Evolutionary conservation across 2,329 filamentous ascomycete species (phyloP).

Genomic region (Pyricularia sp.): DNA sequence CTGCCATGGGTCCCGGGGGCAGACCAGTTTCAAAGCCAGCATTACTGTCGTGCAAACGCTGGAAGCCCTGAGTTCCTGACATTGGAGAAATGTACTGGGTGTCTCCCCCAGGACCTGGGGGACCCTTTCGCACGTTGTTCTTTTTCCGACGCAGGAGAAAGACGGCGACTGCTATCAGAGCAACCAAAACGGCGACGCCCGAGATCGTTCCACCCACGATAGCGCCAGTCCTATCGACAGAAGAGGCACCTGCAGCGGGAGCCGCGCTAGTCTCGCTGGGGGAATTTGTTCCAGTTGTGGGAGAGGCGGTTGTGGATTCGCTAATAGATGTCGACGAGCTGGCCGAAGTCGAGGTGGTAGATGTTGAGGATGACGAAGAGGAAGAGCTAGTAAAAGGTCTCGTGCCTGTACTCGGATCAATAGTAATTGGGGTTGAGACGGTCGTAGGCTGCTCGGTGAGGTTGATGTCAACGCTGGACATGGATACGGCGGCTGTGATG

Average conservation of each 20-base stretch:
- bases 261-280: slow-evolving; percentile 6
- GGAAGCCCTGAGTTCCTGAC: slow-evolving; percentile 20
- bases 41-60: slow-evolving; percentile 22
- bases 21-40: slow-evolving; percentile 18
- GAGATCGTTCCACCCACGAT: slow-evolving; percentile 42
- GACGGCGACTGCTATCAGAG: slow-evolving; percentile 26
- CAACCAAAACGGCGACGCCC: slow-evolving; percentile 32
- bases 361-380: slow-evolving; percentile 6
- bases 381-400: slow-evolving; percentile 7
- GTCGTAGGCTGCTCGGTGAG: slow-evolving; percentile 26
- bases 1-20: slow-evolving; percentile 6
- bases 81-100: slow-evolving; percentile 23
- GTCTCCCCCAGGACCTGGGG: slow-evolving; percentile 21
- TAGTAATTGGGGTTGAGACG: slow-evolving; percentile 27
- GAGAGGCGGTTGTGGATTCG: slow-evolving; percentile 7
- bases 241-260: slow-evolving; percentile 4
- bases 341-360: slow-evolving; percentile 5
- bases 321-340: slow-evolving; percentile 7
- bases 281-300: slow-evolving; percentile 5
- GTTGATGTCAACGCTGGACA: slow-evolving; percentile 25
- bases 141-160: slow-evolving; percentile 31
- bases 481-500: slow-evolving; percentile 18
- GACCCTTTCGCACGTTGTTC: slow-evolving; percentile 27
- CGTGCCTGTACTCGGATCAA: slow-evolving; percentile 18
- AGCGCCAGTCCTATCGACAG: slow-evolving; percentile 26